Conservation (phyloP, 139 green algal species). For the Medakamo hakoo region DNA sequence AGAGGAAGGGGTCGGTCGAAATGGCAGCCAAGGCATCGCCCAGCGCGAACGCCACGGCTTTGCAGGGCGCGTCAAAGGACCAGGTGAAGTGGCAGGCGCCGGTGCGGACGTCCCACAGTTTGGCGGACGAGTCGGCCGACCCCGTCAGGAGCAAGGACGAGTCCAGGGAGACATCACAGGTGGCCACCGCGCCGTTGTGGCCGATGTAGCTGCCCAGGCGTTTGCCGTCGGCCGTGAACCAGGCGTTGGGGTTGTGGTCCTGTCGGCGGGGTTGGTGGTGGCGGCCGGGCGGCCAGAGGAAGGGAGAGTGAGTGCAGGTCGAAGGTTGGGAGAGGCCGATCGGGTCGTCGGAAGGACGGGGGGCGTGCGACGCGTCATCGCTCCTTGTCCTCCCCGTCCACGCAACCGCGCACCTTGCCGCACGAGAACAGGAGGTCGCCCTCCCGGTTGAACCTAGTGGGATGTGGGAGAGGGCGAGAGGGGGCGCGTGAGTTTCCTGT, state of each 20-base stretch:
- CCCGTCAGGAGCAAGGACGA: slow-evolving; percentile 63
- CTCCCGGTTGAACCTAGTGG: slow-evolving; percentile 82
- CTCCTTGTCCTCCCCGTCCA: not conserved
- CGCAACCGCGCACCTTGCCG: slow-evolving; percentile 55
- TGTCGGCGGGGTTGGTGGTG: no score
- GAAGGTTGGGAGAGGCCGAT: not conserved
- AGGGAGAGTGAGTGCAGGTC: not conserved
- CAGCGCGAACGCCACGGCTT: slow-evolving; percentile 44
- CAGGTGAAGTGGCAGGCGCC: slow-evolving; percentile 71
- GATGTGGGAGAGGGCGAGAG: not conserved
- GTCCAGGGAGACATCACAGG: slow-evolving; percentile 72
- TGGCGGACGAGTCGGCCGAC: slow-evolving; percentile 67
- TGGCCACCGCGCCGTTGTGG: slow-evolving; percentile 90
- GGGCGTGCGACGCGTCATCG: not conserved
- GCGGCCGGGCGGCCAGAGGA: no score
- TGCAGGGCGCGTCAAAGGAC: slow-evolving; percentile 64
- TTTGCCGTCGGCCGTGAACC: slow-evolving; percentile 78
- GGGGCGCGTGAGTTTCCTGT: no score
- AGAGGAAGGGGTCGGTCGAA: slow-evolving; percentile 84
- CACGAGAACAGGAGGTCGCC: slow-evolving; percentile 90
- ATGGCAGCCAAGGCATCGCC: slow-evolving; percentile 68
- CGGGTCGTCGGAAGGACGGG: no score
- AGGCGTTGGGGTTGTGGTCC: slow-evolving; percentile 74
- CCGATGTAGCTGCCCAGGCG: slow-evolving; percentile 90
- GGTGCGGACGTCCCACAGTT: slow-evolving; percentile 81